Evolutionary conservation across 164 flowering plant genomes (phyloP), one percentile per base, ranked within the genome.

Genomic region (Stephania yunnanensis): DNA sequence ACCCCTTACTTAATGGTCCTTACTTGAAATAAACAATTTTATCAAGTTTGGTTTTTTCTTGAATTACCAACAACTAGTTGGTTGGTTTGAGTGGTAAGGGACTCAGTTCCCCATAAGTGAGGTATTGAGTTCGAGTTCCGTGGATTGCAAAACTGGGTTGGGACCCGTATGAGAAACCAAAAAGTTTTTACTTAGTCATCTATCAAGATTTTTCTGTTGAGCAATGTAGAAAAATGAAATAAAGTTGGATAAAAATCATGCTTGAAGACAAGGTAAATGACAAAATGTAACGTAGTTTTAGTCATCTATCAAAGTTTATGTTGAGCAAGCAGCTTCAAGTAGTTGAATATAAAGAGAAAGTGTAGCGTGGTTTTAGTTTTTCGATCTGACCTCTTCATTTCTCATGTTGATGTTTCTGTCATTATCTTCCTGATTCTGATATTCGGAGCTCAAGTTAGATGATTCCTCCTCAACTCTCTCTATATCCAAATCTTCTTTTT

Each of bases 401-500:
- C 20, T 10, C 5, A 0, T n/a, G 66, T 17, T 61, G 22, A 6
- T 8, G 20, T n/a, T 61, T 25, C n/a, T 48, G 10, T 45, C 30
- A 20, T 9, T 19, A 20, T 61, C 66, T 19, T 61, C 66, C 25
- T n/a, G 29, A n/a, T 61, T 61, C 22, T 61, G 25, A 61, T 15
- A 61, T 61, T 61, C 66, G 20, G 66, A n/a, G 66, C 20, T 61
- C 66, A 61, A 61, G n/a, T 61, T 61, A n/a, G 66, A 20, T 61
- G 25, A 6, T 61, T 61, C 66, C 20, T 61, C 66, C 66, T 61
- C 66, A 61, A 61, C 66, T 7, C 20, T 20, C 66, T 6, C 10
- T 61, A 25, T 61, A 20, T n/a, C 9, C 22, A 61, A 61, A 61
- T 61, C 66, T 61, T 15, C 66, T 61, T 61, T 61, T 61, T 61